phyloP scores from a whole-genome alignment of 1,284 basidiomycete genomes.

The Ustilago xerochloae region DNA sequence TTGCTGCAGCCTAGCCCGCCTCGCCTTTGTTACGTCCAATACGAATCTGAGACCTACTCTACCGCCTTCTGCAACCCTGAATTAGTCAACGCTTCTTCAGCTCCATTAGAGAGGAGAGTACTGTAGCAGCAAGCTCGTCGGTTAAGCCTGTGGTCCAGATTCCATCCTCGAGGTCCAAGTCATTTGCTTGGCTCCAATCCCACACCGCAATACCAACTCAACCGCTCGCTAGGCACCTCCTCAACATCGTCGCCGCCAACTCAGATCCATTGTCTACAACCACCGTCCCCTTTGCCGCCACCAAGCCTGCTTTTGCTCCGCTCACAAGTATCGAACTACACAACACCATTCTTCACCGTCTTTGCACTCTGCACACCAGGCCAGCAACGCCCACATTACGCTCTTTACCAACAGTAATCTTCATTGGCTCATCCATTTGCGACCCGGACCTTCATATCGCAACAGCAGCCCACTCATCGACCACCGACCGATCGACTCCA shows the following conservation, averaged over 20 bases:
- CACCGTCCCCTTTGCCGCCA: background rate
- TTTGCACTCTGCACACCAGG: background rate
- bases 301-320: background rate
- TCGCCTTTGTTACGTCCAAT: background rate
- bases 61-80: constrained; percentile 2
- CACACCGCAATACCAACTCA: background rate
- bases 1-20: background rate
- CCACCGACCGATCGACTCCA: background rate
- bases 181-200: background rate
- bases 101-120: background rate
- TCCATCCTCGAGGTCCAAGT: background rate
- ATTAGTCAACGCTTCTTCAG: background rate
- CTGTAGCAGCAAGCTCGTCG: background rate
- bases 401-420: background rate
- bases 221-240: background rate
- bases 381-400: background rate
- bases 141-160: background rate
- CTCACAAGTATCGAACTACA: background rate
- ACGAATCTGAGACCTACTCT: constrained; percentile 8
- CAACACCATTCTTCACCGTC: background rate
- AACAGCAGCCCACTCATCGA: background rate
- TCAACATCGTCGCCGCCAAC: background rate
- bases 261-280: background rate
- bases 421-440: too few species aligned
- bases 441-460: background rate